Evolutionary conservation across 169 alveolate species (phyloP).

Genomic region (Miamiensis avidus): DNA sequence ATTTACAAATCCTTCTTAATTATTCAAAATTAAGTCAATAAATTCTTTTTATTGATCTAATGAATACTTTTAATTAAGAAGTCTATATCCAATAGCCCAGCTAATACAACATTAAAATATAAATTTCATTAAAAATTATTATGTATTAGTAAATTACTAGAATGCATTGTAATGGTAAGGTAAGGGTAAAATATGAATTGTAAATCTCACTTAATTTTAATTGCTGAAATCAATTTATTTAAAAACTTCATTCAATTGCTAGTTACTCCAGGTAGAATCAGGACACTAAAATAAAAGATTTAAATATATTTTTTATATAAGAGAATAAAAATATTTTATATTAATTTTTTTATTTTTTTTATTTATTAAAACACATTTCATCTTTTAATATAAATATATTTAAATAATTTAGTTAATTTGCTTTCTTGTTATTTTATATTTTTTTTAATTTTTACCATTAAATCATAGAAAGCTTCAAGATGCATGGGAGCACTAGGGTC

Average conservation of each 20-base stretch:
- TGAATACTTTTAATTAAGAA: neutral
- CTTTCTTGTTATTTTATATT: neutral
- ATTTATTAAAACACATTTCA: too few species aligned
- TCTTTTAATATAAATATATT: too few species aligned
- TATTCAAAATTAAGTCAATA: too few species aligned
- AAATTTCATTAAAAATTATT: too few species aligned
- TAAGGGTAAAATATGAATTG: neutral
- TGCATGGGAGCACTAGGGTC: neutral
- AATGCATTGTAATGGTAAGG: neutral
- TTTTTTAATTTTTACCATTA: neutral
- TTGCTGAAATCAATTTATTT: neutral
- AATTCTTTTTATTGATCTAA: neutral
- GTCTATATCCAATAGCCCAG: neutral
- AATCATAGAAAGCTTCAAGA: neutral
- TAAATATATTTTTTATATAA: too few species aligned
- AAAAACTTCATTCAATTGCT: neutral
- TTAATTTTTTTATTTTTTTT: too few species aligned
- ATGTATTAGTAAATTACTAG: neutral
- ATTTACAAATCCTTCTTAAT: neutral
- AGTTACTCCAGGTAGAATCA: neutral
- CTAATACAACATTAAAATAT: neutral
- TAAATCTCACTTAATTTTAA: neutral
- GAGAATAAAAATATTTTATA: neutral
- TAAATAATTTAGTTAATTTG: too few species aligned
- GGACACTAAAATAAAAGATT: neutral